phyloP scores from a whole-genome alignment of 768 basidiomycete species.

The Tulasnella sp. region DNA sequence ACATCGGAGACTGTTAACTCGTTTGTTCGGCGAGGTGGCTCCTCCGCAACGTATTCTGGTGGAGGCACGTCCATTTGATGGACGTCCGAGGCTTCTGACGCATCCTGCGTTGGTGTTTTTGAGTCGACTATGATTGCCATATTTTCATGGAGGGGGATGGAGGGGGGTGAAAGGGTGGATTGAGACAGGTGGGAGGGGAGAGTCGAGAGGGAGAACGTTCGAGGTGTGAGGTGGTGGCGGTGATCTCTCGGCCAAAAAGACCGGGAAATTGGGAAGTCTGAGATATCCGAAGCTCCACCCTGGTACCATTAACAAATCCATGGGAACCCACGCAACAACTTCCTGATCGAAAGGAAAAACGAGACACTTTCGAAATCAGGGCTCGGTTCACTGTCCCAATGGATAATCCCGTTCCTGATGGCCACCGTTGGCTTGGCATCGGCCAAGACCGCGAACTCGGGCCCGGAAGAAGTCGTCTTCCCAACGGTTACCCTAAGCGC shows the following conservation, averaged over 20 bases:
- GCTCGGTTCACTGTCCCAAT: not conserved
- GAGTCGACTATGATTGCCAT: conserved; percentile 7
- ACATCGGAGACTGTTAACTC: not conserved
- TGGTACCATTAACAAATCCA: not conserved
- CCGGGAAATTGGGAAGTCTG: conserved; percentile 6
- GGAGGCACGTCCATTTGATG: not conserved
- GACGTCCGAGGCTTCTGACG: not conserved
- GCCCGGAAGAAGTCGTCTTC: not conserved
- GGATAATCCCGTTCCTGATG: not conserved
- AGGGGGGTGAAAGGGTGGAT: not conserved
- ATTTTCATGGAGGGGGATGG: not conserved
- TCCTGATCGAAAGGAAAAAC: not conserved
- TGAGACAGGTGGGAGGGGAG: not conserved
- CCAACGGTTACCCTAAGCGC: not conserved
- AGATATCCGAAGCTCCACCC: conserved; percentile 7
- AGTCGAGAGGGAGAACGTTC: not conserved
- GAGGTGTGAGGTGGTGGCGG: not conserved
- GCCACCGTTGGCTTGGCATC: not conserved
- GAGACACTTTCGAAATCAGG: not conserved
- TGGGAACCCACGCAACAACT: not conserved
- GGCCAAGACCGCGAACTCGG: not conserved
- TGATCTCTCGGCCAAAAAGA: conserved; percentile 3
- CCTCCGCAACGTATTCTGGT: not conserved
- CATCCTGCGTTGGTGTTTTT: not conserved
- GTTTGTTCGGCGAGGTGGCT: not conserved